phyloP scores from a whole-genome alignment of 73 alveolate species.

The Breviolum minutum region DNA sequence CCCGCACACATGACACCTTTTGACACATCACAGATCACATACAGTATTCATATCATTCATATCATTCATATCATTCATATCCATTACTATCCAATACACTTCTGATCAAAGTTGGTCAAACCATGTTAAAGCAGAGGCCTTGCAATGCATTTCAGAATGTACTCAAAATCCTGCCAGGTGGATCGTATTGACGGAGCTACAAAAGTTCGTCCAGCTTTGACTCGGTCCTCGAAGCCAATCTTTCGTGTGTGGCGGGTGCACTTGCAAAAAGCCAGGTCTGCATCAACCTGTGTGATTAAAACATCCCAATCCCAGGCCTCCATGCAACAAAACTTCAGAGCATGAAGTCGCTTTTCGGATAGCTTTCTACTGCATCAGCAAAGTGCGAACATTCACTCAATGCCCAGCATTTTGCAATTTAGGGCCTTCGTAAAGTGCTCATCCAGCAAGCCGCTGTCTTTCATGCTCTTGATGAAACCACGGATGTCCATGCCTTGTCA shows the following conservation, averaged over 20 bases:
- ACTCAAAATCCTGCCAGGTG: conserved; percentile 5
- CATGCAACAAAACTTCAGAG: not conserved
- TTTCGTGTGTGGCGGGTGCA: conserved; percentile 42
- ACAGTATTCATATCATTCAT: no score
- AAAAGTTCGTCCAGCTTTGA: not conserved
- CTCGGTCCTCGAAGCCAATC: conserved; percentile 14
- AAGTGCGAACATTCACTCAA: not conserved
- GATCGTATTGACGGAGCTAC: not conserved
- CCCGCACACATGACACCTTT: not conserved
- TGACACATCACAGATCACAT: not conserved
- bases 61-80: no score
- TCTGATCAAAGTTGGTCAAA: not conserved
- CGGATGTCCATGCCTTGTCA: conserved; percentile 64
- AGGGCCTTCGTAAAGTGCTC: conserved; percentile 78
- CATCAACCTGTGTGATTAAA: conserved; percentile 11
- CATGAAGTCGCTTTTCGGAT: not conserved
- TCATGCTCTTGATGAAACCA: conserved; percentile 86
- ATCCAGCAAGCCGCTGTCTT: conserved; percentile 57
- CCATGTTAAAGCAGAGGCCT: not conserved
- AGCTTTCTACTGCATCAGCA: not conserved
- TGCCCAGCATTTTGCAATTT: not conserved
- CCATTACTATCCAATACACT: no score
- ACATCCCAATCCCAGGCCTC: not conserved
- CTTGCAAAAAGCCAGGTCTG: conserved; percentile 58
- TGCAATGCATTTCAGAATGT: conserved; percentile 35